Evolutionary conservation across 148 eudicot genomes (phyloP).

Genomic region (Rhododendron molle): DNA sequence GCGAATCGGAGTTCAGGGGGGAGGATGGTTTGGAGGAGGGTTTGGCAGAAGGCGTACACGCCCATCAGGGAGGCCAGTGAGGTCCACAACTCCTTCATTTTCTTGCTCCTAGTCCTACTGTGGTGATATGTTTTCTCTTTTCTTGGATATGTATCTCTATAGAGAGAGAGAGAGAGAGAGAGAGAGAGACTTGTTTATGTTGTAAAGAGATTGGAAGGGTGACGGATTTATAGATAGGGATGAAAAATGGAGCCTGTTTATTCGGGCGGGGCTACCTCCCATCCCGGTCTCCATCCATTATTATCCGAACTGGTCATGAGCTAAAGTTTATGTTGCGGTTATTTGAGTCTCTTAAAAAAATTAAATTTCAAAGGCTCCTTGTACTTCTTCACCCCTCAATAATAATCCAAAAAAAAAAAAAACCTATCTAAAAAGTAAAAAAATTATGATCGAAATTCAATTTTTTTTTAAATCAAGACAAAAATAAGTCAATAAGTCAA

Average conservation of each 20-base stretch:
- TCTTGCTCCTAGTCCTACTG: neutral
- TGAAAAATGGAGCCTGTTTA: neutral
- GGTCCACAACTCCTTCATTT: constrained; percentile 82
- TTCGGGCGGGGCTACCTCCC: neutral
- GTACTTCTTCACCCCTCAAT: too few relatives aligned
- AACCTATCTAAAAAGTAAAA: too few relatives aligned
- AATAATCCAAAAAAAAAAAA: too few relatives aligned
- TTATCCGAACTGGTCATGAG: too few relatives aligned
- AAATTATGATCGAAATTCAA: too few relatives aligned
- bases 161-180: neutral
- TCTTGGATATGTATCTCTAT: neutral
- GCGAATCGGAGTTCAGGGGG: constrained; percentile 79
- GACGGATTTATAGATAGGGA: neutral
- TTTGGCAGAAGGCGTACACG: constrained; percentile 72
- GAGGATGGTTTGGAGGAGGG: constrained; percentile 54
- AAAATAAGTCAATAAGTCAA: too few relatives aligned
- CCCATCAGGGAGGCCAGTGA: constrained; percentile 88
- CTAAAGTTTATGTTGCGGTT: too few relatives aligned
- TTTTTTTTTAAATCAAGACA: too few relatives aligned
- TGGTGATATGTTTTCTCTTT: neutral
- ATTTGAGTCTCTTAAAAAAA: too few relatives aligned
- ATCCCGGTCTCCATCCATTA: neutral
- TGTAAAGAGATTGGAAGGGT: neutral
- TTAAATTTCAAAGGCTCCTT: too few relatives aligned
- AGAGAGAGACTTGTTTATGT: neutral